Percentiles rank a stretch among this genome's conserved stretches.
Conservation (phyloP, 768 basidiomycete genomes). For the Imleria badia region DNA sequence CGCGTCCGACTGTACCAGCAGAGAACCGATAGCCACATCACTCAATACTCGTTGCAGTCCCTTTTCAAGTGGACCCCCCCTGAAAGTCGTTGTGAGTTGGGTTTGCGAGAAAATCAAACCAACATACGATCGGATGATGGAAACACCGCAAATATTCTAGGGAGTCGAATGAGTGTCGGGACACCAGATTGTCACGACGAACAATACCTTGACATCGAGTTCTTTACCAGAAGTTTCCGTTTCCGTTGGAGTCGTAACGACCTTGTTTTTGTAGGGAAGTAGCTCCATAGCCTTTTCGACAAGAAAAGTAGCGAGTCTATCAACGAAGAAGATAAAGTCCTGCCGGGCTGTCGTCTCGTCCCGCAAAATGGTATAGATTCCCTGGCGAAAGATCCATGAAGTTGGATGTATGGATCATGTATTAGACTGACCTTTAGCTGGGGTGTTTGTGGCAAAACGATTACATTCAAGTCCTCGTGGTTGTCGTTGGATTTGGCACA, state of each 20-base stretch:
- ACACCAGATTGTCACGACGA: background rate
- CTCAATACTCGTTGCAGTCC: constrained; percentile 88
- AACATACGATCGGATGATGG: constrained; percentile 83
- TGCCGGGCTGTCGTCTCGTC: constrained; percentile 67
- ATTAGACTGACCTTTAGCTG: constrained; percentile 66
- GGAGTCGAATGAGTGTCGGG: background rate
- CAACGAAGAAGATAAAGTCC: constrained; percentile 92
- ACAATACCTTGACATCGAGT: constrained; percentile 56
- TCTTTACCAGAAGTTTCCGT: constrained; percentile 57
- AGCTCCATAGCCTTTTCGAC: constrained; percentile 82
- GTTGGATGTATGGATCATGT: background rate
- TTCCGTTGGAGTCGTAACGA: constrained; percentile 67
- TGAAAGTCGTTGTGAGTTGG: constrained; percentile 29
- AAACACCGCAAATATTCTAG: constrained; percentile 82
- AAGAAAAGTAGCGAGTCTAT: constrained; percentile 80
- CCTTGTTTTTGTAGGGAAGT: constrained; percentile 67
- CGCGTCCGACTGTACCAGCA: constrained; percentile 87
- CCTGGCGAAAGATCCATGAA: constrained; percentile 44
- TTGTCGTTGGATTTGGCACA: constrained; percentile 36
- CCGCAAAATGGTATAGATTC: constrained; percentile 85
- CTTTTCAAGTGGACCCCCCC: constrained; percentile 87
- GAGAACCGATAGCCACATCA: constrained; percentile 82
- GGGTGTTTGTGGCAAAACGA: constrained; percentile 71
- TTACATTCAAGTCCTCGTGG: constrained; percentile 52
- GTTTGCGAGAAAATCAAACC: background rate